Conservation (phyloP, 2,329 filamentous ascomycete genomes). For the Sclerotinia glacialis region DNA sequence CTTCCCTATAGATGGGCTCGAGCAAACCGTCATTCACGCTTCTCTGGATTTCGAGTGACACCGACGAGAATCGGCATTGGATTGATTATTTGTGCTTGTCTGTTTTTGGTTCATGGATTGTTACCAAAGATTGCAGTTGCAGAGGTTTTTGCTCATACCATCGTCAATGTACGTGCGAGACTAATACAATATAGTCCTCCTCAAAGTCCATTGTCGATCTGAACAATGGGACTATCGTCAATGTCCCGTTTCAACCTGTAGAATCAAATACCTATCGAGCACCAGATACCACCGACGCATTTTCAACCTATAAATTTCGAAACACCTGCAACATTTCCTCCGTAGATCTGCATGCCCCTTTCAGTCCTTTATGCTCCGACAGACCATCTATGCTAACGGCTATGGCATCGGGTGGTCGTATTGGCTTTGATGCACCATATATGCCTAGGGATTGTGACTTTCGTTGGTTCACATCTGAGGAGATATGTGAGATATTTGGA, state of each 20-base stretch:
- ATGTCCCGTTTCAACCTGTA: slow-evolving; percentile 27
- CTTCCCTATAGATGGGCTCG: slow-evolving; percentile 29
- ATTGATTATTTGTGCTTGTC: slow-evolving; percentile 22
- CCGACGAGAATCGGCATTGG: slow-evolving; percentile 24
- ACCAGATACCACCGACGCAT: slow-evolving; percentile 40
- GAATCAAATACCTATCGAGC: slow-evolving; percentile 25
- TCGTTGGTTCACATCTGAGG: slow-evolving; percentile 47
- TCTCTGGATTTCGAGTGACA: slow-evolving; percentile 27
- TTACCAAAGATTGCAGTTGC: not conserved
- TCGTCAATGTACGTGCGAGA: not conserved
- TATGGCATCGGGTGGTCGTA: slow-evolving; percentile 44
- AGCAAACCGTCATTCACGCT: slow-evolving; percentile 25
- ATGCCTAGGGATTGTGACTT: slow-evolving; percentile 48
- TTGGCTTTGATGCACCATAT: slow-evolving; percentile 47
- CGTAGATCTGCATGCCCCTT: slow-evolving; percentile 43
- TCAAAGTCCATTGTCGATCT: not conserved
- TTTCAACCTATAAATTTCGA: slow-evolving; percentile 45
- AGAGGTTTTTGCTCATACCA: not conserved
- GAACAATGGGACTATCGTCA: slow-evolving; percentile 20
- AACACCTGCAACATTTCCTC: slow-evolving; percentile 47
- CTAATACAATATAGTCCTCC: not conserved
- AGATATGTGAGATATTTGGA: slow-evolving; percentile 47
- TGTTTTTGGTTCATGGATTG: slow-evolving; percentile 21
- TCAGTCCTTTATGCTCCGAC: slow-evolving; percentile 41
- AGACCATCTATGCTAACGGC: slow-evolving; percentile 41